These are phyloP conservation scores for Leccinum subrobustum DNA, from an alignment of 1,284 basidiomycete species.

Conservation along the genomic window DNA sequence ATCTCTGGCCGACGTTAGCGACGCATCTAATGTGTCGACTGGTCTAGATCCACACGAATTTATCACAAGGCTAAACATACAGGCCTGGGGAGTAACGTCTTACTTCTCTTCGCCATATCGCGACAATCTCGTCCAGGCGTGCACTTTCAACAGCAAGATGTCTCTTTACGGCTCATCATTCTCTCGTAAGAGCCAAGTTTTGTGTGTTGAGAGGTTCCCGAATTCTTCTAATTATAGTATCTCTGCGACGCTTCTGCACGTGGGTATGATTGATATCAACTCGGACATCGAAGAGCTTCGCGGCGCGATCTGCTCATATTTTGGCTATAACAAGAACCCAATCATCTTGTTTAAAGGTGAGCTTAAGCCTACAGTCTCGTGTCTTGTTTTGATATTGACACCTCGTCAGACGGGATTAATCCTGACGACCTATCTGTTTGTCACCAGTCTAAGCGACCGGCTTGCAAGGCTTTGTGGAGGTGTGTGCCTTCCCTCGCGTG, in stretches of 20 bases:
- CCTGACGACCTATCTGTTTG: constrained; percentile 70
- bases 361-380: constrained; percentile 18
- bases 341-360: constrained; percentile 70
- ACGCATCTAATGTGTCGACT: constrained; percentile 78
- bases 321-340: constrained; percentile 72
- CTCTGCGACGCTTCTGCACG: constrained; percentile 78
- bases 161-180: background rate
- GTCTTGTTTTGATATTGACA: constrained; percentile 11
- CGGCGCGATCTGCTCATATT: constrained; percentile 72
- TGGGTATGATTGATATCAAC: constrained; percentile 77
- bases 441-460: constrained; percentile 65
- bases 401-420: constrained; percentile 59
- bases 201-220: constrained; percentile 66
- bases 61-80: constrained; percentile 71
- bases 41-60: constrained; percentile 78
- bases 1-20: constrained; percentile 76
- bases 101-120: constrained; percentile 69
- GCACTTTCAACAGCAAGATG: background rate
- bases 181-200: constrained; percentile 46
- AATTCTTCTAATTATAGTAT: constrained; percentile 69
- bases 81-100: constrained; percentile 53
- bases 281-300: constrained; percentile 75
- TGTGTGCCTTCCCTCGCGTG: constrained; percentile 32
- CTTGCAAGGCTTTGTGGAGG: constrained; percentile 70
- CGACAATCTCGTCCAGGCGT: constrained; percentile 75